These are phyloP conservation scores for Chlorella sp. DNA, from an alignment of 139 green algal species.

Conservation along the genomic window DNA sequence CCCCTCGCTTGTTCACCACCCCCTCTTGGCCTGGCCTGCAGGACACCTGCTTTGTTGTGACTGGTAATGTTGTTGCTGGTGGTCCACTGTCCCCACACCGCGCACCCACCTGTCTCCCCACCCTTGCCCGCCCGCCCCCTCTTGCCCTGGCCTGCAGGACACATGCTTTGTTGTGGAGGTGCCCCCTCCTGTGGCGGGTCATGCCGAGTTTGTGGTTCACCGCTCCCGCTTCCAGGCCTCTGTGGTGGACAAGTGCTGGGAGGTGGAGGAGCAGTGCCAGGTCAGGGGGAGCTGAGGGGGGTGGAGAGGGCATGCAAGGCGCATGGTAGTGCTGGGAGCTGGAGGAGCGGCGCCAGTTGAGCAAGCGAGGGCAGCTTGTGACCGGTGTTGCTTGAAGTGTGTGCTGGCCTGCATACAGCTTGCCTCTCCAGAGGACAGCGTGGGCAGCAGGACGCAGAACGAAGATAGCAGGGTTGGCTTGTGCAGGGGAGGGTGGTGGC, in stretches of 20 bases:
- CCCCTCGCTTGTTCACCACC: background rate
- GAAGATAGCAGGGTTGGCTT: too few species aligned
- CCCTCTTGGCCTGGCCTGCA: background rate
- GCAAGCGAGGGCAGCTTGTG: background rate
- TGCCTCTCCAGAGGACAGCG: too few species aligned
- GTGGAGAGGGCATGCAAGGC: too few species aligned
- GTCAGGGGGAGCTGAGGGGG: background rate
- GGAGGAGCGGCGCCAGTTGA: background rate
- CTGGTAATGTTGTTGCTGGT: too few species aligned
- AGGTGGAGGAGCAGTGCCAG: slow-evolving; percentile 44
- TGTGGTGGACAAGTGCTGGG: slow-evolving; percentile 44
- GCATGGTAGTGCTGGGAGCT: background rate
- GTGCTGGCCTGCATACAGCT: too few species aligned
- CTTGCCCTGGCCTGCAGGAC: slow-evolving; percentile 14
- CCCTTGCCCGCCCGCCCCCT: background rate
- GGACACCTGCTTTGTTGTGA: too few species aligned
- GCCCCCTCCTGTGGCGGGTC: slow-evolving; percentile 48
- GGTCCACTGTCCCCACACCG: too few species aligned
- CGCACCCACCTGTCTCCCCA: too few species aligned
- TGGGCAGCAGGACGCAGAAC: too few species aligned
- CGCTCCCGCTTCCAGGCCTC: slow-evolving; percentile 45
- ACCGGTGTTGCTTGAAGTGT: too few species aligned
- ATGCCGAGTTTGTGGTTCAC: slow-evolving; percentile 72
- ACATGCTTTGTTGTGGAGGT: slow-evolving; percentile 63
- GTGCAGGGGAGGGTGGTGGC: too few species aligned